Evolutionary conservation across 2,329 filamentous ascomycete species (phyloP).

Genomic region (Calonectria crousiana): DNA sequence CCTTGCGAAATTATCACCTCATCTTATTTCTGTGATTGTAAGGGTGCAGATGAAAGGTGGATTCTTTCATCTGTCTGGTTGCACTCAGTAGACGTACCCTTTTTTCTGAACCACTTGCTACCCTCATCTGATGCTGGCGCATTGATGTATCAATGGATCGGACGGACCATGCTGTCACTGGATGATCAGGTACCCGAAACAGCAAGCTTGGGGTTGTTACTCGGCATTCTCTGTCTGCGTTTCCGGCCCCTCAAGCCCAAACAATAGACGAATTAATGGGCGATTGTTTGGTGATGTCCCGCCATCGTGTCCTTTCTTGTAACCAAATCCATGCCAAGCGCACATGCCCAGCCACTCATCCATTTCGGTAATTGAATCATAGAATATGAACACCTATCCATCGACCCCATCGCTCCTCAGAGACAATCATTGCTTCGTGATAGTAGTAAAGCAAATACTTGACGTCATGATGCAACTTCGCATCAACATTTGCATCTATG

Average conservation of each 20-base stretch:
- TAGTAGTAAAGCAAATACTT: constrained; percentile 13
- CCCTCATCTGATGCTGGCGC: background rate
- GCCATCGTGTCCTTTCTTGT: background rate
- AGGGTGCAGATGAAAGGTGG: background rate
- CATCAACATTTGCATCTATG: constrained; percentile 37
- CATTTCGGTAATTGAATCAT: background rate
- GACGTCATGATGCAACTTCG: constrained; percentile 29
- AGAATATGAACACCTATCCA: too few relatives aligned
- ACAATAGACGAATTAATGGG: background rate
- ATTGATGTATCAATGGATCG: background rate
- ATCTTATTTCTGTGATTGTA: background rate
- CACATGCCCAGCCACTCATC: background rate
- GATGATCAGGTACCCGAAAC: constrained; percentile 4
- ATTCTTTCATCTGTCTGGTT: background rate
- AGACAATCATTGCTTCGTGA: constrained; percentile 1
- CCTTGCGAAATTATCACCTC: background rate
- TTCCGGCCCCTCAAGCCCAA: background rate
- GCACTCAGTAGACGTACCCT: background rate
- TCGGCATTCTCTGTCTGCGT: background rate
- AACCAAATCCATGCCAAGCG: background rate
- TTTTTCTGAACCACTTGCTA: background rate
- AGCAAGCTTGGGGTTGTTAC: background rate
- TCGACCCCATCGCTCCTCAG: background rate
- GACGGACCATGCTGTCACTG: background rate
- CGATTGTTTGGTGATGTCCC: background rate